These are phyloP conservation scores for Asterophora lycoperdoides DNA, from an alignment of 768 basidiomycete species.

Conservation along the genomic window DNA sequence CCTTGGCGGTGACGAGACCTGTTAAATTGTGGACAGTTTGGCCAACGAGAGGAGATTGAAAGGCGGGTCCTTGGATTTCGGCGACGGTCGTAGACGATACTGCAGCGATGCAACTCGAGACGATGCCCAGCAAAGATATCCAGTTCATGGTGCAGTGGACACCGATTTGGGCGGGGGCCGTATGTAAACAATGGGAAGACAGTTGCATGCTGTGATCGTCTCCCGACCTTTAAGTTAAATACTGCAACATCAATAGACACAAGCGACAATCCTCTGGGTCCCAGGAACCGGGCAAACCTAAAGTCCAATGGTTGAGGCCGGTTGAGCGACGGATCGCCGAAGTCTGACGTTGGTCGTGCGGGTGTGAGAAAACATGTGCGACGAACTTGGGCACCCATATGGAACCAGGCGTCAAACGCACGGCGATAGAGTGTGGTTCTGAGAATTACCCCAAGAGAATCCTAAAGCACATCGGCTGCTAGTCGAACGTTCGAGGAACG, in stretches of 20 bases:
- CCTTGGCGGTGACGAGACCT: constrained; percentile 53
- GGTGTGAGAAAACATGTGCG: constrained; percentile 5
- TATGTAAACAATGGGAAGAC: neutral
- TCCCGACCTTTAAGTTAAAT: constrained; percentile 3
- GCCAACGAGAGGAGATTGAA: constrained; percentile 42
- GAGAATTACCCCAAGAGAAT: no score
- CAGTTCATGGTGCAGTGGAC: constrained; percentile 25
- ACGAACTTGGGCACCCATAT: neutral
- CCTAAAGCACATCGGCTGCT: no score
- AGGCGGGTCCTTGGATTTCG: constrained; percentile 50
- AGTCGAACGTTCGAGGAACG: no score
- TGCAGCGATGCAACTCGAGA: constrained; percentile 25
- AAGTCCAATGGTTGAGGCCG: constrained; percentile 7
- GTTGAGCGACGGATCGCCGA: neutral
- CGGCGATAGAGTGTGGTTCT: no score
- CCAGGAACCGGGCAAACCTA: constrained; percentile 14
- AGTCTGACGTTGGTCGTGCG: neutral
- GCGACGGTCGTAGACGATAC: constrained; percentile 35
- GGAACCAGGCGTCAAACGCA: neutral
- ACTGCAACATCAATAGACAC: constrained; percentile 2
- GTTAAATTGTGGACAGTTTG: constrained; percentile 43
- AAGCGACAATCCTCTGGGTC: neutral
- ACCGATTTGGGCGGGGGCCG: neutral
- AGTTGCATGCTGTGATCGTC: neutral
- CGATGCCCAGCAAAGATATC: constrained; percentile 27